These are phyloP conservation scores for Linderina pennispora DNA, from an alignment of 192 early-diverging fungal genomes.

Conservation along the genomic window DNA sequence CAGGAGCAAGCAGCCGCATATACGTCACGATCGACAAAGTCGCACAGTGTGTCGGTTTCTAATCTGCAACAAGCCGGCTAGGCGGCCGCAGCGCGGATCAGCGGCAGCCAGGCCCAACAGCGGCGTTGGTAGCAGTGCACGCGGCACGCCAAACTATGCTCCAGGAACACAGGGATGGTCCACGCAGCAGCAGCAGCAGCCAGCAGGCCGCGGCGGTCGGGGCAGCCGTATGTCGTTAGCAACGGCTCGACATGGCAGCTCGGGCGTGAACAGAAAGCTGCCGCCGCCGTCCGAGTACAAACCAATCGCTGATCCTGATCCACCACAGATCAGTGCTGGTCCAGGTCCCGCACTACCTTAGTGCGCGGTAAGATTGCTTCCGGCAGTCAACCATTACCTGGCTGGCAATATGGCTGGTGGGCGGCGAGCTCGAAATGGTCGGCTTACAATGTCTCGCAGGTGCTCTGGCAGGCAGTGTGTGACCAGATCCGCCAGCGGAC, in stretches of 20 bases:
- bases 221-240: background rate
- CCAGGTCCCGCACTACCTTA: slow-evolving; percentile 32
- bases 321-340: slow-evolving; percentile 15
- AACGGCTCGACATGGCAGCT: too few relatives aligned
- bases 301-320: slow-evolving; percentile 40
- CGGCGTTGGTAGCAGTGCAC: too few relatives aligned
- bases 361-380: slow-evolving; percentile 2
- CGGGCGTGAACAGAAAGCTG: slow-evolving; percentile 14
- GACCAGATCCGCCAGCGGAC: slow-evolving; percentile 45
- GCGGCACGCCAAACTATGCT: too few relatives aligned
- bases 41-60: too few relatives aligned
- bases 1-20: slow-evolving; percentile 2
- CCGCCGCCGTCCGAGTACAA: slow-evolving; percentile 42
- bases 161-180: too few relatives aligned
- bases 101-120: too few relatives aligned
- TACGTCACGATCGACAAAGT: slow-evolving; percentile 1
- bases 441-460: slow-evolving; percentile 44
- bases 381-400: slow-evolving; percentile 24
- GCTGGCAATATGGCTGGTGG: slow-evolving; percentile 42
- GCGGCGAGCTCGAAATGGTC: slow-evolving; percentile 49
- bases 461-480: slow-evolving; percentile 31
- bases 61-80: too few relatives aligned
- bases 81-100: too few relatives aligned
- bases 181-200: background rate
- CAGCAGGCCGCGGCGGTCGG: background rate